phyloP scores from a whole-genome alignment of 2,329 filamentous ascomycete species.

The Aspergillus caelatus region DNA sequence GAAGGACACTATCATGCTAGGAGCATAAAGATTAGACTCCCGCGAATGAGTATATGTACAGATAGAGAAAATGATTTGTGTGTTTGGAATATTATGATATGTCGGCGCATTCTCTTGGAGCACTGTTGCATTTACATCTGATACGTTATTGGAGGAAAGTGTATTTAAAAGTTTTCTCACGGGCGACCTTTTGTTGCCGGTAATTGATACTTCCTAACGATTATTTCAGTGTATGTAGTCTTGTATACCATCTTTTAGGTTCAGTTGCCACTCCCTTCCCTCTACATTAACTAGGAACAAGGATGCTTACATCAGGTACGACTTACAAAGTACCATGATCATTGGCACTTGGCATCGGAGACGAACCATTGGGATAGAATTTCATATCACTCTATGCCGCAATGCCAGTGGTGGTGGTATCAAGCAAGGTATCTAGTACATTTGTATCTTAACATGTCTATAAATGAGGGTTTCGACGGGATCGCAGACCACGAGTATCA shows the following conservation, averaged over 20 bases:
- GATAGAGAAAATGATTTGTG: conserved; percentile 20
- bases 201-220: conserved; percentile 3
- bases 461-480: background rate
- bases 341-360: background rate
- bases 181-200: conserved; percentile 4
- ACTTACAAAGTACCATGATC: background rate
- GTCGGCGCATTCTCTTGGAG: conserved; percentile 23
- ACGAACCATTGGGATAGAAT: background rate
- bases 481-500: background rate
- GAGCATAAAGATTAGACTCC: conserved; percentile 24
- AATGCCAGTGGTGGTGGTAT: conserved; percentile 11
- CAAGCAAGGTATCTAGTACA: conserved; percentile 10
- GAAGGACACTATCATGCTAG: conserved; percentile 46
- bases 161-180: conserved; percentile 20
- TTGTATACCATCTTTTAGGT: background rate
- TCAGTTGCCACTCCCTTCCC: background rate
- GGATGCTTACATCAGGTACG: background rate
- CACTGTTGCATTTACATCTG: conserved; percentile 24
- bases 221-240: background rate
- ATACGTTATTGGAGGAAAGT: conserved; percentile 9
- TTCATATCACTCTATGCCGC: background rate
- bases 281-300: background rate
- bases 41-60: conserved; percentile 23
- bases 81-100: conserved; percentile 13
- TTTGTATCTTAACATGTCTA: background rate